Conservation (phyloP, 164 flowering plant species). For the Tetrastigma voinierianum region DNA sequence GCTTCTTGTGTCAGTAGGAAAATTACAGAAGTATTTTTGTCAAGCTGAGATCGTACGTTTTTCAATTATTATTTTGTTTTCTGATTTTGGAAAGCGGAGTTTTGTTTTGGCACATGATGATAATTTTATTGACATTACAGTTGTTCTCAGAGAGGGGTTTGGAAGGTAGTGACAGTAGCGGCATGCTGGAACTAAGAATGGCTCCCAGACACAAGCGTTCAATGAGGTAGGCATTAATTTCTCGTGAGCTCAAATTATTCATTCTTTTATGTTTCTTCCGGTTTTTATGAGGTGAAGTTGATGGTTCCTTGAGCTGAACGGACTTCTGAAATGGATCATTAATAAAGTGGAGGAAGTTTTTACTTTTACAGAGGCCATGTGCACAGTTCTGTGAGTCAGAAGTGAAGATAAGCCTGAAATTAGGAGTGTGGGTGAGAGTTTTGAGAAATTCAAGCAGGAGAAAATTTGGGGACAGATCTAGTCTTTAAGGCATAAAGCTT, state of each 20-base stretch:
- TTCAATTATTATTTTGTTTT: no score
- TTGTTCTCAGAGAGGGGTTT: conserved; percentile 42
- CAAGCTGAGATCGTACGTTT: no score
- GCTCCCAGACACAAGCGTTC: conserved; percentile 44
- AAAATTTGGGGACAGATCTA: neutral
- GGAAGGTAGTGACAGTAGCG: conserved; percentile 28
- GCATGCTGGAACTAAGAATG: conserved; percentile 30
- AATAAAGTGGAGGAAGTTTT: conserved; percentile 4
- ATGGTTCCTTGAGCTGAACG: conserved; percentile 10
- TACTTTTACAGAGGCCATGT: neutral
- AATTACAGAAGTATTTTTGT: no score
- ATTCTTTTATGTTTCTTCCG: neutral
- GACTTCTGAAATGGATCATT: conserved; percentile 16
- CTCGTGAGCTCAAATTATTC: neutral
- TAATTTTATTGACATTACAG: neutral
- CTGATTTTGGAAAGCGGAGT: neutral
- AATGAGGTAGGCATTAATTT: conserved; percentile 40
- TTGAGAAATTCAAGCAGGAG: conserved; percentile 3
- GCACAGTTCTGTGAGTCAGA: neutral
- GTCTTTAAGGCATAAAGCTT: conserved; percentile 1
- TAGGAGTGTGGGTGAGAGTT: neutral
- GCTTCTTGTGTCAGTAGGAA: no score
- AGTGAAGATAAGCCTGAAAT: neutral
- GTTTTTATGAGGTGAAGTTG: conserved; percentile 3
- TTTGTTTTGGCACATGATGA: neutral